Percentiles rank a stretch among this genome's conserved stretches.
These are phyloP conservation scores for Rhinocladiella mackenziei DNA, from an alignment of 2,329 filamentous ascomycete species.

Conservation along the genomic window DNA sequence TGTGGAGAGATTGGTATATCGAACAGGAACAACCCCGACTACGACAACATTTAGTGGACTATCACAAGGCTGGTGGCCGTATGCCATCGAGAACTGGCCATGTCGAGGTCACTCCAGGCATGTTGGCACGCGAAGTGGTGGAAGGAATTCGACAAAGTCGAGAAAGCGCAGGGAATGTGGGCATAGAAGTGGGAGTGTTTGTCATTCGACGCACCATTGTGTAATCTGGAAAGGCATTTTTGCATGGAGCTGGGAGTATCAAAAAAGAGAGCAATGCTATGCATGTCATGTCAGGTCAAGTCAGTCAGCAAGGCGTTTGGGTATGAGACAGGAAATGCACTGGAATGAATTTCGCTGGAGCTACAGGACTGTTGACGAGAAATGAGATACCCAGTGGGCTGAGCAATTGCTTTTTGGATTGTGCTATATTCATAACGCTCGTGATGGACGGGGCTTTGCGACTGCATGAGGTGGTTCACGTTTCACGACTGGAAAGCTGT, in stretches of 20 bases:
- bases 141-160: conserved; percentile 52
- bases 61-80: conserved; percentile 32
- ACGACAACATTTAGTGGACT: conserved; percentile 37
- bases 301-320: conserved; percentile 18
- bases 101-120: conserved; percentile 50
- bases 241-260: conserved; percentile 1
- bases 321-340: conserved; percentile 1
- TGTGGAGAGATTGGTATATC: conserved; percentile 63
- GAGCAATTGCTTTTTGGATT: not conserved
- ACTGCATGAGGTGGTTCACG: too few species aligned
- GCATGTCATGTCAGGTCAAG: too few species aligned
- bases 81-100: conserved; percentile 35
- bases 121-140: conserved; percentile 56
- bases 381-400: conserved; percentile 17
- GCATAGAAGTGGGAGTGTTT: conserved; percentile 48
- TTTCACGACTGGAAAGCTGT: too few species aligned
- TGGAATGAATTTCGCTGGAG: conserved; percentile 1
- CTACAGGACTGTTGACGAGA: conserved; percentile 17
- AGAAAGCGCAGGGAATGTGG: conserved; percentile 39
- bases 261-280: conserved; percentile 1
- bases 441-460: too few species aligned
- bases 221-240: conserved; percentile 1
- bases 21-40: conserved; percentile 61
- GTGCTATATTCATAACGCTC: not conserved
- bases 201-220: conserved; percentile 41